phyloP scores from a whole-genome alignment of 2,329 filamentous ascomycete genomes.

The Hirsutella minnesotensis region DNA sequence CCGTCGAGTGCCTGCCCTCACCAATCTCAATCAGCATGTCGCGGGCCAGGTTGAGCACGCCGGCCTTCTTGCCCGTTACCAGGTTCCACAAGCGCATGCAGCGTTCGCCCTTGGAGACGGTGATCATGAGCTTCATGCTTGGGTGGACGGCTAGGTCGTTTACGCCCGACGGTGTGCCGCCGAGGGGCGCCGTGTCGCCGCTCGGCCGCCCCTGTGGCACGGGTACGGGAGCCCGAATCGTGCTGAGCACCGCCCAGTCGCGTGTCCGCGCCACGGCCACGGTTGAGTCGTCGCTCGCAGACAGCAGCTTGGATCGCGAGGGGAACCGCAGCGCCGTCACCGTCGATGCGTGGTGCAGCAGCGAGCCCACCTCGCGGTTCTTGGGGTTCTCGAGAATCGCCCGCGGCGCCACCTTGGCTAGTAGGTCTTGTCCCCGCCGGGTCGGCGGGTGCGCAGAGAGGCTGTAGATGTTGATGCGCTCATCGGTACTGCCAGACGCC shows the following conservation, averaged over 20 bases:
- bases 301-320: constrained; percentile 74
- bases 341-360: constrained; percentile 76
- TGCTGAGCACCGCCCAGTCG: constrained; percentile 80
- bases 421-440: constrained; percentile 41
- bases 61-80: constrained; percentile 90
- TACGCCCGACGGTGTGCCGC: constrained; percentile 73
- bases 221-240: constrained; percentile 79
- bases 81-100: constrained; percentile 94
- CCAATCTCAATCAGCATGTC: constrained; percentile 63
- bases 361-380: constrained; percentile 77
- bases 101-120: constrained; percentile 76
- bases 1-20: constrained; percentile 63
- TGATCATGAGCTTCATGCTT: constrained; percentile 93
- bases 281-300: constrained; percentile 81
- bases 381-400: constrained; percentile 73
- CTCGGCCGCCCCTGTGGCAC: constrained; percentile 70
- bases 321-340: constrained; percentile 76
- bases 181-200: constrained; percentile 77
- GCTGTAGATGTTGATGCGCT: constrained; percentile 89
- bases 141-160: constrained; percentile 95
- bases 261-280: constrained; percentile 78
- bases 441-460: constrained; percentile 59
- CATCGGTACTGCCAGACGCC: constrained; percentile 84
- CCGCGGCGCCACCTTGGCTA: constrained; percentile 58
- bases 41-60: constrained; percentile 74